Base-by-base conservation (phyloP, 768 basidiomycete species). In the Boletus fagicola region DNA sequence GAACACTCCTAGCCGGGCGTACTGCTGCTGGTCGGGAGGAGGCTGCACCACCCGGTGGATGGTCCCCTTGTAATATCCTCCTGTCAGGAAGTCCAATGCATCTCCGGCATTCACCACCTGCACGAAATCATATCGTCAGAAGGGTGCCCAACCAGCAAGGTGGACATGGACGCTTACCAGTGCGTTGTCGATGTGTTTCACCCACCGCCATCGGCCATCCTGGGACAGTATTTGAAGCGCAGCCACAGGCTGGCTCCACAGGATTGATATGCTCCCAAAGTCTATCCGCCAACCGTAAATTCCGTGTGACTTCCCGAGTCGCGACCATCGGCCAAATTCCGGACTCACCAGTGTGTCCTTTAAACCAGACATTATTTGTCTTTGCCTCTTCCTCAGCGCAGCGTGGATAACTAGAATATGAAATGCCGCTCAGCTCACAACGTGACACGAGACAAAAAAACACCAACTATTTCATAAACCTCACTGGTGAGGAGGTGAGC, bases 401-500 rank as follows among this genome's bases (percentile, higher is more conserved):
- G 26, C 80, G 76, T 4, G 81, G 82, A 59, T 81, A 80, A 64
- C 83, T 84, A 46, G 36, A 26, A 20, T 5, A 16, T 6, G 1
- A 20, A 18, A 28, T 46, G 10, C 15, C n/a, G n/a, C 28, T 58
- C n/a, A 44, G 53, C 9, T 47, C 10, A 40, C n/a, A 1, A 6
- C 33, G 18, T 2, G 2, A 20, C 26, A 28, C 22, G 15, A 30
- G 22, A 43, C 9, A 13, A 26, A 43, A n/a, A 49, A 24, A 40
- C 2, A 61, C 81, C 13, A 28, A 83, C 84, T 86, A 87, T 72
- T 86, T 85, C 83, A 86, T 85, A 67, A 81, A 85, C 46, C 85
- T 76, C 7, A 81, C 85, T 86, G 54, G 33, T 20, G 20, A 31
- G 16, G 7, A 24, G 35, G 31, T 59, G 26, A 56, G 57, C n/a